Conservation (phyloP, 2,329 filamentous ascomycete genomes). For the Atkinsonella hypoxylon region DNA sequence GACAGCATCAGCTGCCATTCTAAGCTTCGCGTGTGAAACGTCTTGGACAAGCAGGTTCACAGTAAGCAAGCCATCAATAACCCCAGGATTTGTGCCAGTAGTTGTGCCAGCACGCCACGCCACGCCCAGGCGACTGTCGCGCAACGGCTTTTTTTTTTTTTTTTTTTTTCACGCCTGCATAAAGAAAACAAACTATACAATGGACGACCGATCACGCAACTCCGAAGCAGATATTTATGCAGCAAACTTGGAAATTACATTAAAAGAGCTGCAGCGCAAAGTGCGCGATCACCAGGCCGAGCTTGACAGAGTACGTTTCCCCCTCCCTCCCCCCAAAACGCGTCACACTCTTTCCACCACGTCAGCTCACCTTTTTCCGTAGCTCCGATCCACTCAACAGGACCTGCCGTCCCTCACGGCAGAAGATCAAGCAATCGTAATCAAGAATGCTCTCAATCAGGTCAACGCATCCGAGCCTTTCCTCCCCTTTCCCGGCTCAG, state of each 20-base stretch:
- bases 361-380: not conserved
- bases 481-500: conserved; percentile 54
- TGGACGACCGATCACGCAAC: conserved; percentile 15
- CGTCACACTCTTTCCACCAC: not conserved
- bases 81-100: too few species aligned
- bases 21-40: too few species aligned
- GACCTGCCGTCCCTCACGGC: conserved; percentile 14
- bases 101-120: too few species aligned
- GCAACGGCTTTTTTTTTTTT: too few species aligned
- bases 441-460: conserved; percentile 55
- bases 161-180: not conserved
- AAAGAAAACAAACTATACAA: conserved; percentile 5
- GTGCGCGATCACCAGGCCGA: conserved; percentile 41
- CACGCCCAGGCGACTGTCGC: not conserved
- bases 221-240: conserved; percentile 19
- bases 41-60: too few species aligned
- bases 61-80: too few species aligned
- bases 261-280: conserved; percentile 51
- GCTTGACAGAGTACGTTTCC: conserved; percentile 30
- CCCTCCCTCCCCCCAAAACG: not conserved
- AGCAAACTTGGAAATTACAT: conserved; percentile 51
- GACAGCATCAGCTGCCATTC: too few species aligned
- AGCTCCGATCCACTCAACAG: conserved; percentile 18
- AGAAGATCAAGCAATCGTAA: conserved; percentile 25
- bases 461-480: conserved; percentile 50